A percentile compares a stretch with the other conserved stretches of the same genome.
phyloP scores from a whole-genome alignment of 345 rosid genomes.

The Eutrema japonicum region DNA sequence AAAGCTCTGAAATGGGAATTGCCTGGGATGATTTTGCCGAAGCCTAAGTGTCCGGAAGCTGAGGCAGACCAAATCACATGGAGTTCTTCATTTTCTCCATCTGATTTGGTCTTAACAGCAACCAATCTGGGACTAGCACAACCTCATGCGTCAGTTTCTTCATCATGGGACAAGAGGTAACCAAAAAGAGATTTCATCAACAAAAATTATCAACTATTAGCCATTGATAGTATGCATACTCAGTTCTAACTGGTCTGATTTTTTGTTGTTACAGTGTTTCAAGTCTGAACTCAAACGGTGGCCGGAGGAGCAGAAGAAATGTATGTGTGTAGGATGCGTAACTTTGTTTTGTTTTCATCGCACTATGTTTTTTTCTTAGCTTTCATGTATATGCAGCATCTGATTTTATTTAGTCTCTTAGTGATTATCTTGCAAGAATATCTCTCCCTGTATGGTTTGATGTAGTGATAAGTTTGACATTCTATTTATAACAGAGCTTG shows the following conservation, averaged over 20 bases:
- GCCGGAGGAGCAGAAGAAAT: slow-evolving; percentile 74
- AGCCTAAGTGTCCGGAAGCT: slow-evolving; percentile 47
- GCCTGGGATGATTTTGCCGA: slow-evolving; percentile 64
- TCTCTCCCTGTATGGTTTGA: neutral
- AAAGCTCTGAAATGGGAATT: slow-evolving; percentile 70
- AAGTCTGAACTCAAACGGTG: slow-evolving; percentile 66
- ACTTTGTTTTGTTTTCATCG: neutral
- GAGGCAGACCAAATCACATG: slow-evolving; percentile 42
- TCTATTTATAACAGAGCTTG: slow-evolving; percentile 56
- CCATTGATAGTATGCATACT: slow-evolving; percentile 15
- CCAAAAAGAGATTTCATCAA: neutral
- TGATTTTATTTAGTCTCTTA: neutral
- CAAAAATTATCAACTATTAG: neutral
- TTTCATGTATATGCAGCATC: neutral
- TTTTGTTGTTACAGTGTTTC: slow-evolving; percentile 48
- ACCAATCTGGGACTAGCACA: slow-evolving; percentile 64
- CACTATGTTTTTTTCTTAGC: neutral
- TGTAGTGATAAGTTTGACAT: slow-evolving; percentile 13
- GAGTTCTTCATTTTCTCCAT: slow-evolving; percentile 52
- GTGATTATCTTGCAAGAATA: neutral
- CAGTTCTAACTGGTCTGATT: neutral
- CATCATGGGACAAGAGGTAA: slow-evolving; percentile 73
- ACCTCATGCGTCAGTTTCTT: slow-evolving; percentile 60
- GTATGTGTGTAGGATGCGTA: slow-evolving; percentile 45
- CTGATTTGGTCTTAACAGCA: slow-evolving; percentile 62